A percentile compares a stretch with the other conserved stretches of the same genome.
phyloP scores from a whole-genome alignment of 306 rosid species.

The Benincasa hispida region DNA sequence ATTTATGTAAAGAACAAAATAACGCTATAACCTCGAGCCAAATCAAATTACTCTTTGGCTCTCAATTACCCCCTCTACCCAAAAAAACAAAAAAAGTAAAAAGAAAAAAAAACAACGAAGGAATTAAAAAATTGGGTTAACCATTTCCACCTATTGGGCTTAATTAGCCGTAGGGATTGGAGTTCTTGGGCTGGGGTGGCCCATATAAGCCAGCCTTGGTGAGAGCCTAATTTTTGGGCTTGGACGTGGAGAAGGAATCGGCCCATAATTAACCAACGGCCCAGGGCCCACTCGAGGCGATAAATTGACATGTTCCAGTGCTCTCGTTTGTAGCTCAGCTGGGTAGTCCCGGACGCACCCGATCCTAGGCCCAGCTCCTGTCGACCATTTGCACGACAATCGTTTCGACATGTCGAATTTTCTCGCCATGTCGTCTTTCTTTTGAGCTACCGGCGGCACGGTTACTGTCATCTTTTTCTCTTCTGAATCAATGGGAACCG shows the following conservation, averaged over 20 bases:
- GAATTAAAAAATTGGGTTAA: conserved; percentile 1
- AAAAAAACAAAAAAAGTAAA: neutral
- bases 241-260: conserved; percentile 91
- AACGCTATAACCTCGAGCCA: neutral
- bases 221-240: conserved; percentile 80
- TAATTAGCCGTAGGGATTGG: conserved; percentile 23
- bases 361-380: conserved; percentile 74
- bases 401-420: conserved; percentile 24
- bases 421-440: conserved; percentile 15
- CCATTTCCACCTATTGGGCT: neutral
- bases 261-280: conserved; percentile 29
- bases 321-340: conserved; percentile 48
- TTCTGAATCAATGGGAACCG: neutral
- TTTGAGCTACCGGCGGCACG: conserved; percentile 13
- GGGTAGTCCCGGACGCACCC: conserved; percentile 95
- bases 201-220: conserved; percentile 58
- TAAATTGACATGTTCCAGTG: conserved; percentile 68
- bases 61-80: neutral
- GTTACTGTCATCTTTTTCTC: conserved; percentile 13
- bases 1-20: neutral
- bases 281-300: conserved; percentile 47
- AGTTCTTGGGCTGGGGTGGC: conserved; percentile 71
- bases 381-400: conserved; percentile 69
- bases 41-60: neutral
- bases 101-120: neutral